Percentiles rank a stretch among this genome's conserved stretches.
phyloP scores from a whole-genome alignment of 305 asterid species.

The Fraxinus sp. region DNA sequence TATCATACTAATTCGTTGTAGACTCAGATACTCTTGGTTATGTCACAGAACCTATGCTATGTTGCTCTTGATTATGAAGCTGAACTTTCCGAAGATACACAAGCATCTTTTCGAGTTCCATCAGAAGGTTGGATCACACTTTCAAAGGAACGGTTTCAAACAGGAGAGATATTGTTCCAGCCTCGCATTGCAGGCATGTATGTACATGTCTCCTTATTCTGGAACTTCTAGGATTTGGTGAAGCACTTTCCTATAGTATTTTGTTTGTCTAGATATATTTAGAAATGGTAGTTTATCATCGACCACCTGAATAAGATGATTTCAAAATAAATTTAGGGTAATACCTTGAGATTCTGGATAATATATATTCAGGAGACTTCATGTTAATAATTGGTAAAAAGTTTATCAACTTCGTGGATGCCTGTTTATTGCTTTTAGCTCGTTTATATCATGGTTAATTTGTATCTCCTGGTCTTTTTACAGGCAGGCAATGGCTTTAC shows the following conservation, averaged over 20 bases:
- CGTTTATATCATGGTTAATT: not conserved
- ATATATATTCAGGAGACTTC: not conserved
- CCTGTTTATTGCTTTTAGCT: not conserved
- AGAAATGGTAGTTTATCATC: not conserved
- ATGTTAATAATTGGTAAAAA: not conserved
- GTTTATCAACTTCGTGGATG: not conserved
- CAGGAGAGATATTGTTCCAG: slow-evolving; percentile 90
- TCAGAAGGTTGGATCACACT: slow-evolving; percentile 65
- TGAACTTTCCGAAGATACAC: slow-evolving; percentile 67
- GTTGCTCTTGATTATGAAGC: slow-evolving; percentile 92
- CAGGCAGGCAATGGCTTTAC: slow-evolving; percentile 93
- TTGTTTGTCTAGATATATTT: slow-evolving; percentile 7
- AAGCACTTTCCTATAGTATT: slow-evolving; percentile 16
- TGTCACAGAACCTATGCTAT: slow-evolving; percentile 85
- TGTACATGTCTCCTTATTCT: slow-evolving; percentile 39
- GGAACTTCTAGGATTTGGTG: slow-evolving; percentile 22
- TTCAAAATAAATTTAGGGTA: not conserved
- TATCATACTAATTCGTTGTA: not conserved
- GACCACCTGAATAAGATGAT: not conserved
- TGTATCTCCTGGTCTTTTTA: slow-evolving; percentile 22
- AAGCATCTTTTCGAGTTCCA: slow-evolving; percentile 63
- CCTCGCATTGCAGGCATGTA: slow-evolving; percentile 93
- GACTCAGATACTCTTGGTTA: slow-evolving; percentile 26
- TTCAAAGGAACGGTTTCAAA: slow-evolving; percentile 88
- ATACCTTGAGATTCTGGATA: not conserved